Evolutionary conservation across 768 basidiomycete genomes (phyloP).

Genomic region (Amanita phalloides): DNA sequence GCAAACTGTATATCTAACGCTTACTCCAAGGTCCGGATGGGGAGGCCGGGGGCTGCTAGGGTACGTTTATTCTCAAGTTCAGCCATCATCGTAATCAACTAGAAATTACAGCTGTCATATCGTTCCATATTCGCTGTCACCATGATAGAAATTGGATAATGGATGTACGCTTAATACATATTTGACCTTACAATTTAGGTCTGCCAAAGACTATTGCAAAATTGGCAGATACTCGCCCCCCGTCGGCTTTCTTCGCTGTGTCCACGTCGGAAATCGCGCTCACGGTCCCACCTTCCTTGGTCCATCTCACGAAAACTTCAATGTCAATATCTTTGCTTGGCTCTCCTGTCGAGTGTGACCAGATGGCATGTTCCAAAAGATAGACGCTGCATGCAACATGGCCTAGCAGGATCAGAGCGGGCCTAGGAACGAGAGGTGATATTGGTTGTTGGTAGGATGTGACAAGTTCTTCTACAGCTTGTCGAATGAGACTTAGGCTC

Average conservation of each 20-base stretch:
- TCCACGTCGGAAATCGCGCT: conserved; percentile 26
- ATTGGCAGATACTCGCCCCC: conserved; percentile 17
- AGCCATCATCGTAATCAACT: not conserved
- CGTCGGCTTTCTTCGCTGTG: conserved; percentile 14
- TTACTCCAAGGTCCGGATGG: conserved; percentile 71
- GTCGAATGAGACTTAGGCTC: conserved; percentile 22
- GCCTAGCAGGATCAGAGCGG: conserved; percentile 49
- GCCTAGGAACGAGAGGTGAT: conserved; percentile 39
- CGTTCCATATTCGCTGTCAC: conserved; percentile 31
- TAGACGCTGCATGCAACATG: conserved; percentile 40
- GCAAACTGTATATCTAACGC: conserved; percentile 33
- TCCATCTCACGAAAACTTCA: conserved; percentile 44
- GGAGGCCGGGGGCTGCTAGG: conserved; percentile 82
- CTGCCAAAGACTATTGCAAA: conserved; percentile 26
- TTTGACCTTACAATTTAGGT: conserved; percentile 13
- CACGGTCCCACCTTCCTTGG: conserved; percentile 31
- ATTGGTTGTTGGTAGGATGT: conserved; percentile 29
- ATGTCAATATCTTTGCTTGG: conserved; percentile 28
- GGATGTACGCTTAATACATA: conserved; percentile 6
- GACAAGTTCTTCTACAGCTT: conserved; percentile 29
- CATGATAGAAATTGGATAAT: not conserved
- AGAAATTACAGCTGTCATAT: conserved; percentile 43
- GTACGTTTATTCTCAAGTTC: conserved; percentile 28
- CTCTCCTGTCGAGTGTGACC: conserved; percentile 30
- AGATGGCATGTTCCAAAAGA: conserved; percentile 61